Percentiles rank a stretch among this genome's conserved stretches.
These are phyloP conservation scores for Picea abies DNA, from an alignment of 83 land plant species.

Conservation along the genomic window DNA sequence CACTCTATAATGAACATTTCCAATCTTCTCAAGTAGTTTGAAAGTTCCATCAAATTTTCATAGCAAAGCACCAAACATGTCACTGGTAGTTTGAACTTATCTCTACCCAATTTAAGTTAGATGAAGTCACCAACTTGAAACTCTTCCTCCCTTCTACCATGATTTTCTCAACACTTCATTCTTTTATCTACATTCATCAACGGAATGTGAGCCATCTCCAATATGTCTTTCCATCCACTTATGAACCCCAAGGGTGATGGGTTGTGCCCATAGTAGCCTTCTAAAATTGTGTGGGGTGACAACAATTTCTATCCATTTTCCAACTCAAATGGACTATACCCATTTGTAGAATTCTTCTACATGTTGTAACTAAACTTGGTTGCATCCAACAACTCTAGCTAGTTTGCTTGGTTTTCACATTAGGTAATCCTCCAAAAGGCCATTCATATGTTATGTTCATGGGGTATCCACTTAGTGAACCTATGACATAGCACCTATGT, in stretches of 20 bases:
- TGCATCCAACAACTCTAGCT: background rate
- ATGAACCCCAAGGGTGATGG: background rate
- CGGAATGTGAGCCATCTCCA: background rate
- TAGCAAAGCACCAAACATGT: background rate
- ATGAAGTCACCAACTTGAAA: background rate
- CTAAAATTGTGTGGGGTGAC: background rate
- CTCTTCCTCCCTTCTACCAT: background rate
- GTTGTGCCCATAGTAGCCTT: too few species aligned
- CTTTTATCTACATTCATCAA: background rate
- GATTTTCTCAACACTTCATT: background rate
- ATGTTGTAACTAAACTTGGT: conserved; percentile 1
- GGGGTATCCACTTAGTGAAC: too few species aligned
- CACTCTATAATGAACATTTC: too few species aligned
- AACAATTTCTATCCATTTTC: background rate
- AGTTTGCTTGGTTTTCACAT: background rate
- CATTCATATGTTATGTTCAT: background rate
- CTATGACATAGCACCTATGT: too few species aligned
- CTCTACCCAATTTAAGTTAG: background rate
- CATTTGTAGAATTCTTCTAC: too few species aligned
- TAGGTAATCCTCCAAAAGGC: background rate
- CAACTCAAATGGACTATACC: conserved; percentile 5
- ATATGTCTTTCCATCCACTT: background rate
- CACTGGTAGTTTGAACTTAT: background rate
- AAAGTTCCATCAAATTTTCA: too few species aligned
- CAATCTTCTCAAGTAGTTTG: too few species aligned